These are phyloP conservation scores for Vinca minor DNA, from an alignment of 257 asterid genomes.

Conservation along the genomic window DNA sequence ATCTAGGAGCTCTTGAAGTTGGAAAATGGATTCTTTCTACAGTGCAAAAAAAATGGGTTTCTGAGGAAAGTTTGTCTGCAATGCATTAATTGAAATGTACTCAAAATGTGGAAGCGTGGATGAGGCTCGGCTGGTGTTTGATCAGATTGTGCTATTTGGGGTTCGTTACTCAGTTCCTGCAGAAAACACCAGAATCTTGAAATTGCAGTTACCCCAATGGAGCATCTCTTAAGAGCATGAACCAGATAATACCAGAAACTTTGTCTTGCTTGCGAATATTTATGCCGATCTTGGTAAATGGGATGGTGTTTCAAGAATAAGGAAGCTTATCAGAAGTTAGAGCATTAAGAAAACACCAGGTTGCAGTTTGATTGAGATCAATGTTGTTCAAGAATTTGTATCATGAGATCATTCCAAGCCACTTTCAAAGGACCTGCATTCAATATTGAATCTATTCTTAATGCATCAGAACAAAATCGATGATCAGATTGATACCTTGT, in stretches of 20 bases:
- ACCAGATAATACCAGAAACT: constrained; percentile 63
- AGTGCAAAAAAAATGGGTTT: constrained; percentile 47
- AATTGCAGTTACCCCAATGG: constrained; percentile 51
- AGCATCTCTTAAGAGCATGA: constrained; percentile 49
- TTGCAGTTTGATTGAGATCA: constrained; percentile 56
- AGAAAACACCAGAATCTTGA: constrained; percentile 55
- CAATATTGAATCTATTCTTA: constrained; percentile 30
- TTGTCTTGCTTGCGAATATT: constrained; percentile 55
- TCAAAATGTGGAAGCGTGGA: constrained; percentile 58
- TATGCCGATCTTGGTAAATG: constrained; percentile 69
- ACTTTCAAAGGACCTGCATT: constrained; percentile 34
- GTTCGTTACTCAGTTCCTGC: constrained; percentile 66
- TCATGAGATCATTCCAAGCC: constrained; percentile 55
- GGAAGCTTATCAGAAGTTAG: constrained; percentile 51
- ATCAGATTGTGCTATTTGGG: constrained; percentile 62
- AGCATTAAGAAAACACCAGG: constrained; percentile 59
- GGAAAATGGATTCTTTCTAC: constrained; percentile 68
- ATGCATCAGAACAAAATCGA: constrained; percentile 35
- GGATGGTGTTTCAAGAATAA: constrained; percentile 64
- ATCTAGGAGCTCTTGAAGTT: constrained; percentile 60
- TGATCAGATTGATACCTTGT: constrained; percentile 18
- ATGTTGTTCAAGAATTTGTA: constrained; percentile 51
- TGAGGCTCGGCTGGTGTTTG: constrained; percentile 53
- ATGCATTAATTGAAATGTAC: constrained; percentile 80
- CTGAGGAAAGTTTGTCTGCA: constrained; percentile 46